Percentiles rank a stretch among this genome's conserved stretches.
phyloP scores from a whole-genome alignment of 345 rosid species.

The Odontarrhena argentea region DNA sequence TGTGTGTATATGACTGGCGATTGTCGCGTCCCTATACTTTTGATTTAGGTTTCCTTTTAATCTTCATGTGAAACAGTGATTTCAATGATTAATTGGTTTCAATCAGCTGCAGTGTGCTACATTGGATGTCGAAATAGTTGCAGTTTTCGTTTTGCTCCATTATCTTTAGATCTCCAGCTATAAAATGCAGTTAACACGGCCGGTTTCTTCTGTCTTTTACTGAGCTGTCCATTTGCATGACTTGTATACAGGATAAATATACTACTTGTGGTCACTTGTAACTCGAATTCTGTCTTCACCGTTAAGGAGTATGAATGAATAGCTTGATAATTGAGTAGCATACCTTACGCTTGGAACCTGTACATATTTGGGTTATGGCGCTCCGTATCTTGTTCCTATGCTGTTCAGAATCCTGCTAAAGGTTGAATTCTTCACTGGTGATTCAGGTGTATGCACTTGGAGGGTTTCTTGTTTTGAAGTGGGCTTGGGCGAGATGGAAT shows the following conservation, averaged over 20 bases:
- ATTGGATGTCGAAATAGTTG: neutral
- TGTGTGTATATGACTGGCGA: neutral
- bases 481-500: slow-evolving; percentile 90
- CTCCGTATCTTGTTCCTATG: neutral
- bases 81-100: neutral
- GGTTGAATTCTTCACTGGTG: slow-evolving; percentile 5
- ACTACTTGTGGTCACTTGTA: neutral
- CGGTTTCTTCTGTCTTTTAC: neutral
- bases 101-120: neutral
- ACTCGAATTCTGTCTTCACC: neutral
- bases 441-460: slow-evolving; percentile 81
- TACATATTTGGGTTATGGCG: neutral
- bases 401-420: slow-evolving; percentile 11
- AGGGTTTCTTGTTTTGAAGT: slow-evolving; percentile 72
- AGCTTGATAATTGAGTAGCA: neutral
- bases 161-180: neutral
- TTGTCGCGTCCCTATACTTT: neutral
- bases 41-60: neutral
- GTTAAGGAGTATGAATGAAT: neutral
- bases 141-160: neutral
- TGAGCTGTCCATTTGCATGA: neutral
- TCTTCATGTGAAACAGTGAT: neutral
- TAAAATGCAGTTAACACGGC: neutral
- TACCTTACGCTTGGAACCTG: neutral
- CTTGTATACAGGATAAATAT: neutral